phyloP scores from a whole-genome alignment of 2,329 filamentous ascomycete genomes.

The Ophiobolus disseminans region DNA sequence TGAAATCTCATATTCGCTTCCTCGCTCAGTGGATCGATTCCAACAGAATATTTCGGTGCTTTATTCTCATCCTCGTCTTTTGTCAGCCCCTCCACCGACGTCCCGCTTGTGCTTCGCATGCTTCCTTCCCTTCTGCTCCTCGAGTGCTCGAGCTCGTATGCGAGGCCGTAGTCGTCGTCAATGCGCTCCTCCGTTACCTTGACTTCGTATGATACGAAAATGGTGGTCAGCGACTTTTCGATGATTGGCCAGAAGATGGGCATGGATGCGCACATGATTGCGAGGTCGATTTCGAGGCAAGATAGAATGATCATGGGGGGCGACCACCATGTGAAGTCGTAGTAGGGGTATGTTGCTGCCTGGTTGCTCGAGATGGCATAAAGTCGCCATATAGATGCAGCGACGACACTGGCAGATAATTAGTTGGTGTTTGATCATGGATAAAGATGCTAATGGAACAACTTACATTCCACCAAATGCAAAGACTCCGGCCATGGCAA shows the following conservation, averaged over 20 bases:
- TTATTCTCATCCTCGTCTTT: slow-evolving; percentile 14
- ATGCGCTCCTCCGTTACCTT: slow-evolving; percentile 38
- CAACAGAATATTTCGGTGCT: slow-evolving; percentile 29
- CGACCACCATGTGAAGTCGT: slow-evolving; percentile 43
- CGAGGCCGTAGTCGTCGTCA: slow-evolving; percentile 25
- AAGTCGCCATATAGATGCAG: slow-evolving; percentile 41
- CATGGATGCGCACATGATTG: slow-evolving; percentile 44
- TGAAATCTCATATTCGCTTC: slow-evolving; percentile 19
- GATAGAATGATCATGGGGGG: slow-evolving; percentile 37
- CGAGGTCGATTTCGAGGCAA: slow-evolving; percentile 43
- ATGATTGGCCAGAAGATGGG: slow-evolving; percentile 48
- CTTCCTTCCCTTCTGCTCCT: slow-evolving; percentile 20
- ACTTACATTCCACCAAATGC: slow-evolving; percentile 43
- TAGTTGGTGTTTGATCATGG: slow-evolving; percentile 12
- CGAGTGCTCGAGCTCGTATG: slow-evolving; percentile 38
- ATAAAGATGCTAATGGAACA: background rate
- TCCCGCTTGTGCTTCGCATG: slow-evolving; percentile 32
- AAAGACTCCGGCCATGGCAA: slow-evolving; percentile 43
- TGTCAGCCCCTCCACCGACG: slow-evolving; percentile 30
- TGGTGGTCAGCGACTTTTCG: slow-evolving; percentile 32
- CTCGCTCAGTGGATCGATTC: slow-evolving; percentile 31
- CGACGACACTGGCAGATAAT: slow-evolving; percentile 43
- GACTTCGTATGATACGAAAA: slow-evolving; percentile 46
- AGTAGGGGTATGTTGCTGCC: slow-evolving; percentile 40
- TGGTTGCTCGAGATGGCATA: slow-evolving; percentile 32